Percentiles rank a stretch among this genome's conserved stretches.
phyloP scores from a whole-genome alignment of 352 stramenopile genomes.

The Globisporangium uncinulatum region DNA sequence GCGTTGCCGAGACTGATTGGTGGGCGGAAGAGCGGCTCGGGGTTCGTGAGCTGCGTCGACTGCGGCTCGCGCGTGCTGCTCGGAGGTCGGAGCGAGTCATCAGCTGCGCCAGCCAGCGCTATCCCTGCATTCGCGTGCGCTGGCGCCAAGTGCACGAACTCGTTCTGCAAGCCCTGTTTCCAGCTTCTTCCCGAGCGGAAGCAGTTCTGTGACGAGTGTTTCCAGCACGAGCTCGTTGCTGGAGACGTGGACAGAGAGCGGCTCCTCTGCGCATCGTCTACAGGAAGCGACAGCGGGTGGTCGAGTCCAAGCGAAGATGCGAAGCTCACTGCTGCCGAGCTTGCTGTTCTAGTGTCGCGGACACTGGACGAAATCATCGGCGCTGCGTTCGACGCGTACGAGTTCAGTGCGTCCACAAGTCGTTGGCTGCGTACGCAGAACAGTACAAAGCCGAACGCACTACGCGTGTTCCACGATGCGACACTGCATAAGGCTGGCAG shows the following conservation, averaged over 20 bases:
- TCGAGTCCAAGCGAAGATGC: slow-evolving; percentile 20
- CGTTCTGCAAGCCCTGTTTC: slow-evolving; percentile 56
- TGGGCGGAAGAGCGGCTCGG: slow-evolving; percentile 60
- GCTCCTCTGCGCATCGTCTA: slow-evolving; percentile 50
- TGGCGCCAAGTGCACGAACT: slow-evolving; percentile 53
- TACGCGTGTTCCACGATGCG: slow-evolving; percentile 8
- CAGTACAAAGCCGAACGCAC: slow-evolving; percentile 12
- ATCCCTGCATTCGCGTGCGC: slow-evolving; percentile 23
- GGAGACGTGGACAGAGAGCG: slow-evolving; percentile 50
- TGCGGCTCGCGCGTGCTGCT: slow-evolving; percentile 37
- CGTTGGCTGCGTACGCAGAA: slow-evolving; percentile 37
- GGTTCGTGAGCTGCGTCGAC: slow-evolving; percentile 48
- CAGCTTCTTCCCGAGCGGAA: slow-evolving; percentile 30
- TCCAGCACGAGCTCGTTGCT: slow-evolving; percentile 46
- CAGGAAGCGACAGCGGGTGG: slow-evolving; percentile 49
- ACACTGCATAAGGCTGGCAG: slow-evolving; percentile 5
- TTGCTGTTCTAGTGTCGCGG: slow-evolving; percentile 27
- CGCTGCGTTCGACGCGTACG: slow-evolving; percentile 25
- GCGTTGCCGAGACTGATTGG: slow-evolving; percentile 64
- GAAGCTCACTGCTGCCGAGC: slow-evolving; percentile 16
- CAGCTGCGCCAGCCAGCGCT: not conserved
- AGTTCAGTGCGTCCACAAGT: slow-evolving; percentile 23
- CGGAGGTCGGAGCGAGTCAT: slow-evolving; percentile 17
- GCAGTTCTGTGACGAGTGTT: slow-evolving; percentile 75
- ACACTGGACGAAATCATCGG: slow-evolving; percentile 39